These are phyloP conservation scores for Starmerella apis DNA, from an alignment of 805 yeast genomes.

Conservation along the genomic window DNA sequence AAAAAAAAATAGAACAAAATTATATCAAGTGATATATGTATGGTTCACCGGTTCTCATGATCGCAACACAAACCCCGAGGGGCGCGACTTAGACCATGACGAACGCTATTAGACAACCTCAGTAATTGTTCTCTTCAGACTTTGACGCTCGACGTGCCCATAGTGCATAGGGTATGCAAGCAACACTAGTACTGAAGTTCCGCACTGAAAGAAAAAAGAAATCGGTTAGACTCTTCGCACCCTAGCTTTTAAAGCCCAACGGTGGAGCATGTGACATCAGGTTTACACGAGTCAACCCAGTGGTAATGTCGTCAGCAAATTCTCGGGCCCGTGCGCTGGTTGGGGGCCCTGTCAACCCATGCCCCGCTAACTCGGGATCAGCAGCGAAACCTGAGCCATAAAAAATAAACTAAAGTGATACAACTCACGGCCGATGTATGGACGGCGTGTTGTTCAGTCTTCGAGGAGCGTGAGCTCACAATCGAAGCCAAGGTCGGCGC, in stretches of 20 bases:
- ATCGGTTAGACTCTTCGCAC: not conserved
- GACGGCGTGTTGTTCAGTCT: not conserved
- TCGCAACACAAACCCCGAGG: slow-evolving; percentile 19
- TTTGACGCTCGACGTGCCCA: slow-evolving; percentile 28
- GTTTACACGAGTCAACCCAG: no score
- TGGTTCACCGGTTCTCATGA: slow-evolving; percentile 29
- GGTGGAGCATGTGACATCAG: not conserved
- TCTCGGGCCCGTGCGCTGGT: not conserved
- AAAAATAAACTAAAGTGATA: not conserved
- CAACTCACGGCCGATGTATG: slow-evolving; percentile 3
- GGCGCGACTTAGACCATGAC: slow-evolving; percentile 23
- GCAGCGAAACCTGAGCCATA: not conserved
- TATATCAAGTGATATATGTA: slow-evolving; percentile 13
- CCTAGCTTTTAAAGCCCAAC: not conserved
- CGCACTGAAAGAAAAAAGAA: slow-evolving; percentile 23
- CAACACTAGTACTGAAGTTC: slow-evolving; percentile 29
- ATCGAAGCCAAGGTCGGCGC: slow-evolving; percentile 5
- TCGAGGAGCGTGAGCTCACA: slow-evolving; percentile 11
- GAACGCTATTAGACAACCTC: slow-evolving; percentile 29
- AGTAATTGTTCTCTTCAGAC: slow-evolving; percentile 21
- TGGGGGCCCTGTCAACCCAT: slow-evolving; percentile 1
- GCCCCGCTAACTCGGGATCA: slow-evolving; percentile 1
- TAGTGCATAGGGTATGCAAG: slow-evolving; percentile 22
- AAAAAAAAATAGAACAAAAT: no score
- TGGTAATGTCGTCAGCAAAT: no score